Percentiles rank a stretch among this genome's conserved stretches.
Conservation (phyloP, 768 basidiomycete species). For the Lactarius quietus region DNA sequence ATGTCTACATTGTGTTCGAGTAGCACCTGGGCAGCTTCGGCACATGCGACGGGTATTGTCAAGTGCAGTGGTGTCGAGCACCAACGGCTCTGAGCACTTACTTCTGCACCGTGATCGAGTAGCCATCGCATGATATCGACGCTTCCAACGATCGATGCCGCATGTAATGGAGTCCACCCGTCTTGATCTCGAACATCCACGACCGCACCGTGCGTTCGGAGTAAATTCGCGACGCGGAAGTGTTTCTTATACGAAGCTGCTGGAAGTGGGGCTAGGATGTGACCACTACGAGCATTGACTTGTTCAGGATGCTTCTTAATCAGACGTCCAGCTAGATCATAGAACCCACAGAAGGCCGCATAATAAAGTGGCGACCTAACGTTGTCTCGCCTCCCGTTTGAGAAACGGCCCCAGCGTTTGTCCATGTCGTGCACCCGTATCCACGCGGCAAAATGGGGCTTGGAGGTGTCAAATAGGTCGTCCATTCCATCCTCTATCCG, state of each 20-base stretch:
- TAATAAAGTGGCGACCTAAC: background rate
- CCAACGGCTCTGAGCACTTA: background rate
- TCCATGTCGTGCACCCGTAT: no score
- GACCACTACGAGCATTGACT: background rate
- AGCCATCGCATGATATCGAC: background rate
- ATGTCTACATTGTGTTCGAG: background rate
- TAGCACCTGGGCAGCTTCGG: background rate
- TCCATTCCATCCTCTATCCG: no score
- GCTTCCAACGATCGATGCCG: background rate
- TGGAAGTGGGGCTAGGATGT: background rate
- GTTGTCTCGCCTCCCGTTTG: no score
- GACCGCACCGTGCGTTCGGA: background rate
- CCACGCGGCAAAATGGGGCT: no score
- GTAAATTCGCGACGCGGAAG: background rate
- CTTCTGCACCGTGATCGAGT: background rate
- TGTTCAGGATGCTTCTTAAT: background rate
- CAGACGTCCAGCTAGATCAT: background rate
- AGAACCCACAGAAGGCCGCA: background rate
- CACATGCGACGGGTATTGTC: accelerated
- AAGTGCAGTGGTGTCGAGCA: background rate
- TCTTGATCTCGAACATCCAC: background rate
- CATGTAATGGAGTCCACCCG: background rate
- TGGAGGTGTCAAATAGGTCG: no score
- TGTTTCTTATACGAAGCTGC: background rate
- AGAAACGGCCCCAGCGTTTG: no score